Evolutionary conservation across 257 asterid species (phyloP), one percentile per base, ranked within the genome.

Genomic region (Solanum lignicaule): DNA sequence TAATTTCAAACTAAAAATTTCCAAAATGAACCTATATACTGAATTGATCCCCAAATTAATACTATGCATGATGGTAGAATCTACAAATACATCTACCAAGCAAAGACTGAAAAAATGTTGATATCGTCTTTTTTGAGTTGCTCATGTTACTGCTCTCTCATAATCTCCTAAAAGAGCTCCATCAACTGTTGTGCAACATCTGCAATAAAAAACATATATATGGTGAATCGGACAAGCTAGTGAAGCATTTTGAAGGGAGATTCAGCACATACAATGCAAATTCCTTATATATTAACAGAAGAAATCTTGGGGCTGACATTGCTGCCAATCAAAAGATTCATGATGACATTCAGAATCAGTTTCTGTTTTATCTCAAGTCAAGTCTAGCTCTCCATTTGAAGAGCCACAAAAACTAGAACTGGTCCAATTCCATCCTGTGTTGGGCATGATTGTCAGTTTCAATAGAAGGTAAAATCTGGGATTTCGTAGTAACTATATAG

Each of bases 181-280:
- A 93, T 94, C 93, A 96, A 91, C 88, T 96, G 99, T 89, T 94
- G 93, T 3, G 96, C 98, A 86, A 94, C 92, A 88, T 94, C 98
- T 94, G 96, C 69, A 82, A 38, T 48, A 48, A 46, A 82, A 82
- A 48, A n/a, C 68, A 82, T 29, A 9, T 48, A 16, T 27, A 41
- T 8, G 38, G 65, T 46, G 66, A 81, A 81, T 27, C 31, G 25
- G 9, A 41, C 84, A 25, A 39, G 21, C 35, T 13, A n/a, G 25
- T 27, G 18, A 33, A 79, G 20, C 18, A 82, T 48, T 23, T 48
- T 82, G 11, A 9, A 46, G 69, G n/a, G 41, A 82, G 35, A 46
- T 48, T 27, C 85, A 82, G 41, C 7, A 16, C n/a, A 1, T 29
- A 81, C 12, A 46, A 81, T 1, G 6, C 29, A 81, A 81, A 46